Evolutionary conservation across 176 grass and related monocot species (phyloP), one percentile per base, ranked within the genome.

Genomic region (Themeda triandra): DNA sequence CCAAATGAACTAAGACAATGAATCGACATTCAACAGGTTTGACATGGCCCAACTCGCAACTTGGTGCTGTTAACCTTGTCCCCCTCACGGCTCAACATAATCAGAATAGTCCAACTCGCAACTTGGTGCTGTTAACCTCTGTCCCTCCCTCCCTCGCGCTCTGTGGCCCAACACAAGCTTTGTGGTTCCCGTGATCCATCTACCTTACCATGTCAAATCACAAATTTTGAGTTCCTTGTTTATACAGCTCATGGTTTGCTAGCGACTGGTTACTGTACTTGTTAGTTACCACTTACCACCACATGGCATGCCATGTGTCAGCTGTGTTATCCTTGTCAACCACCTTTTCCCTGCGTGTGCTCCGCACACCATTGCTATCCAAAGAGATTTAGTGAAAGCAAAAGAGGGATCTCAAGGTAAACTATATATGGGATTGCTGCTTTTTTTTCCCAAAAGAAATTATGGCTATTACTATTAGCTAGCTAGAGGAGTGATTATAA

Each of bases 161-260:
- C 23, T n/a, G 4, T 37, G 9, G 21, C 19, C 18, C 32, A 69
- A n/a, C 66, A 2, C 33, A n/a, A 46, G 44, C 44, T 36, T 1
- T 5, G 32, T 69, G 66, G 19, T n/a, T 39, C 4, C 35, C 23
- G 11, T 70, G 68, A 41, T 25, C 24, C 69, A 72, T 72, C 49
- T 40, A 40, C 49, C 49, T 56, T 56, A 56, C 51, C 19, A 58
- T 58, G 70, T 73, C 41, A 73, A 73, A 73, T 73, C 70, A 73
- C 24, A 17, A 29, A n/a, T n/a, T n/a, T n/a, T n/a, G n/a, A n/a
- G n/a, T n/a, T n/a, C n/a, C n/a, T n/a, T n/a, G n/a, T n/a, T n/a
- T n/a, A n/a, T 54, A 54, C 0, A 0, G 18, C 51, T 54, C 19
- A 23, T 53, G 6, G 17, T 19, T 53, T 14, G 48, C 7, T 49